Evolutionary conservation across 1,284 basidiomycete genomes (phyloP).

Genomic region (Cystobasidium pallidum): DNA sequence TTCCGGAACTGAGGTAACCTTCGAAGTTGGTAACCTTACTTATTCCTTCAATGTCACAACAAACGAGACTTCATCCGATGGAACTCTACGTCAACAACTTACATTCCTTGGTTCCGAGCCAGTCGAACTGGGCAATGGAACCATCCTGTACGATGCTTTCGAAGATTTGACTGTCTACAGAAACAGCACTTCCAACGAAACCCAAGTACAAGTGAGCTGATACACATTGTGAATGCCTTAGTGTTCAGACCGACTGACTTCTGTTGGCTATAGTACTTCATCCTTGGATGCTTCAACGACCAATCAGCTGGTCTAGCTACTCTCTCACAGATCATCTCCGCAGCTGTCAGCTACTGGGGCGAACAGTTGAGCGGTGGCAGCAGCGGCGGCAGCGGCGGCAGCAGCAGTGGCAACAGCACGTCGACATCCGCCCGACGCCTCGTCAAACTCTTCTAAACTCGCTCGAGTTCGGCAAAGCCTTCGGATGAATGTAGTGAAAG

Average conservation of each 20-base stretch:
- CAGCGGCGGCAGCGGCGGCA: conserved; percentile 6
- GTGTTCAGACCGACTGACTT: too few species aligned
- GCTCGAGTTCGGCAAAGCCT: background rate
- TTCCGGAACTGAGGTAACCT: conserved; percentile 21
- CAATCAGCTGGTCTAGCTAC: conserved; percentile 32
- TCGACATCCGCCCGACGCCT: conserved; percentile 21
- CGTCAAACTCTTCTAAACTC: conserved; percentile 33
- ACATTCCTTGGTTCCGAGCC: conserved; percentile 23
- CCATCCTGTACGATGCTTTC: conserved; percentile 35
- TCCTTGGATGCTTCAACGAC: conserved; percentile 43
- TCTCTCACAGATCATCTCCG: conserved; percentile 21
- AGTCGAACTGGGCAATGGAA: conserved; percentile 19
- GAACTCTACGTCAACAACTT: conserved; percentile 33
- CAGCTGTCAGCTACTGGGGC: conserved; percentile 24
- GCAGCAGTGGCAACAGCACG: conserved; percentile 10
- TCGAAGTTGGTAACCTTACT: conserved; percentile 33
- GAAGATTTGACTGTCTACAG: conserved; percentile 38
- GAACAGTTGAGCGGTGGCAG: conserved; percentile 10
- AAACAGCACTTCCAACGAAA: conserved; percentile 29
- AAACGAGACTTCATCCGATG: conserved; percentile 18
- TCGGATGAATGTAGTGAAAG: too few species aligned
- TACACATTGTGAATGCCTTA: too few species aligned
- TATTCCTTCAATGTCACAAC: conserved; percentile 6
- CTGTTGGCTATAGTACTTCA: conserved; percentile 26
- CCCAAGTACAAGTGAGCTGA: conserved; percentile 1